These are phyloP conservation scores for Geranium rotundifolium DNA, from an alignment of 345 rosid genomes.

Conservation along the genomic window DNA sequence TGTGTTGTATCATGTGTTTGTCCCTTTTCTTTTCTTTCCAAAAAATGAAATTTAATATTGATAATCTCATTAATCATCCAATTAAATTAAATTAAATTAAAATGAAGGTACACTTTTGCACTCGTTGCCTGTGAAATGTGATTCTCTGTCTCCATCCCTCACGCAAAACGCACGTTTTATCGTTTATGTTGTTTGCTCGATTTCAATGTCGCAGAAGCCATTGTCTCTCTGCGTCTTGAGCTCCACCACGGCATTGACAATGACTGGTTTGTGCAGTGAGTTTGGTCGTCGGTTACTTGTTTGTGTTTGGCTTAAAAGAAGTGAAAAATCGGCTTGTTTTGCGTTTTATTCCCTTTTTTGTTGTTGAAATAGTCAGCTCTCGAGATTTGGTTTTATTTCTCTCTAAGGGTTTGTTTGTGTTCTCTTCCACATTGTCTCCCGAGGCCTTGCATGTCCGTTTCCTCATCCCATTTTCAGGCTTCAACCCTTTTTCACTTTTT, in stretches of 20 bases:
- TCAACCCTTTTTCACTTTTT: not conserved
- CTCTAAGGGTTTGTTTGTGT: not conserved
- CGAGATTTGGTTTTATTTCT: not conserved
- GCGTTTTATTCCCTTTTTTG: not conserved
- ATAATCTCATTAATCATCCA: too few relatives aligned
- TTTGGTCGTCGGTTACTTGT: too few relatives aligned
- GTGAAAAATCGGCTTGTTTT: not conserved
- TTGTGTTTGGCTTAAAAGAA: not conserved
- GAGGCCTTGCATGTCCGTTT: not conserved
- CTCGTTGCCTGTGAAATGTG: not conserved
- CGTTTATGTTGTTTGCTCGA: too few relatives aligned
- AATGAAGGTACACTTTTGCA: too few relatives aligned
- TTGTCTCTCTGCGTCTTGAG: not conserved
- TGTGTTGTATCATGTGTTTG: not conserved
- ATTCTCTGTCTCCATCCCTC: not conserved
- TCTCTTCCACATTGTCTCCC: not conserved
- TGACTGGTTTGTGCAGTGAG: not conserved
- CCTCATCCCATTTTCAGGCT: not conserved
- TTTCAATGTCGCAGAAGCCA: not conserved
- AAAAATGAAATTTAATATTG: too few relatives aligned
- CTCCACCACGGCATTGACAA: too few relatives aligned
- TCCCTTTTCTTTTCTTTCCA: not conserved
- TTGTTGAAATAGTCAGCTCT: not conserved
- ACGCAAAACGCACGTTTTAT: not conserved
- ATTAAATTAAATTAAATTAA: too few relatives aligned